Evolutionary conservation across 331 rosid species (phyloP), one percentile per base, ranked within the genome.

Genomic region (Spiraea crenata): DNA sequence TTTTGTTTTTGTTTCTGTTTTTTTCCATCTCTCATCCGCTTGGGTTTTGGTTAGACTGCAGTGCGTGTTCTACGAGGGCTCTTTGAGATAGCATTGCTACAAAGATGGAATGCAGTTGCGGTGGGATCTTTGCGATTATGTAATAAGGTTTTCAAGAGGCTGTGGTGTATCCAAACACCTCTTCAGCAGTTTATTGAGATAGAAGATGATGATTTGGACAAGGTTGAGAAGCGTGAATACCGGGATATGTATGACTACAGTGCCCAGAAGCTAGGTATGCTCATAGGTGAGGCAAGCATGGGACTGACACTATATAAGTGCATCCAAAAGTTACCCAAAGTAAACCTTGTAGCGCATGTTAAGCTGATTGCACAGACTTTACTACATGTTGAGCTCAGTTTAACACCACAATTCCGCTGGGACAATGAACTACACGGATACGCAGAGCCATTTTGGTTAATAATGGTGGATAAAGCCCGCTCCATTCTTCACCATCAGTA

Each of bases 21-120:
- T n/a, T n/a, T n/a, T n/a, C n/a, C n/a, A n/a, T n/a, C n/a, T n/a
- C n/a, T n/a, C n/a, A n/a, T n/a, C n/a, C n/a, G n/a, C n/a, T n/a
- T n/a, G n/a, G n/a, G n/a, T n/a, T n/a, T n/a, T n/a, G 48, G 19
- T 69, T 79, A 93, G 97, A 93, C 95, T 84, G 99, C 97, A 6
- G 97, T 95, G 17, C 95, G 99, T 19, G 97, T 93, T 82, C n/a
- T 93, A 80, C 96, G 97, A 72, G 99, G 97, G 64, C 96, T 93
- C 70, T 93, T 93, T 77, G 97, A 93, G 88, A 91, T 93, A 67
- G 96, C 86, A 9, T 71, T 93, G 83, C 89, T 87, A 82, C 91
- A 91, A 52, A 97, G 97, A 46, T 91, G 99, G 99, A 96, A 95
- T 10, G n/a, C 99, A 91, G 69, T 80, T 93, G 86, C 99, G 38